phyloP scores from a whole-genome alignment of 1,284 basidiomycete genomes.

The Sparassis latifolia region DNA sequence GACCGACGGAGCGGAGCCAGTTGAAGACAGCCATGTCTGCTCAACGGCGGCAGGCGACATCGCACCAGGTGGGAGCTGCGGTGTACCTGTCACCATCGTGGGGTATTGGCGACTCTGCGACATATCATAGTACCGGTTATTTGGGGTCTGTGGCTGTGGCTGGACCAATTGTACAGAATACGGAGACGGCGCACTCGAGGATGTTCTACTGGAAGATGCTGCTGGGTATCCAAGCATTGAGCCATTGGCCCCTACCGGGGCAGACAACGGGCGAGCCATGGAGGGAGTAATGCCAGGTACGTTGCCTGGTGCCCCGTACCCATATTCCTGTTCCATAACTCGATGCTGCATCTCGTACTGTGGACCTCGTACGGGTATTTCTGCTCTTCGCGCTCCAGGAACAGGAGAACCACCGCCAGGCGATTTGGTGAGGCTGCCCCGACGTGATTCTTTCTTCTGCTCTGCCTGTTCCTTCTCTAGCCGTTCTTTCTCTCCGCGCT shows the following conservation, averaged over 20 bases:
- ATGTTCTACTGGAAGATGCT: constrained; percentile 4
- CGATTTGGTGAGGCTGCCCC: constrained; percentile 40
- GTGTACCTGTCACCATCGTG: constrained; percentile 11
- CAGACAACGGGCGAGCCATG: constrained; percentile 5
- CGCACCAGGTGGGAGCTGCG: constrained; percentile 51
- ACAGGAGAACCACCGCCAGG: constrained; percentile 48
- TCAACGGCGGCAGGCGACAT: constrained; percentile 43
- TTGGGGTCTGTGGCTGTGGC: constrained; percentile 27
- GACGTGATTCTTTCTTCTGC: constrained; percentile 40
- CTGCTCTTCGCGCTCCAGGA: constrained; percentile 60
- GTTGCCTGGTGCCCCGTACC: constrained; percentile 7
- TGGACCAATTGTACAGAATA: constrained; percentile 26
- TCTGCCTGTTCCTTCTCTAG: constrained; percentile 35
- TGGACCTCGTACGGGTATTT: constrained; percentile 82
- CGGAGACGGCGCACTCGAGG: constrained; percentile 13
- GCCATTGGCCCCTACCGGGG: constrained; percentile 13
- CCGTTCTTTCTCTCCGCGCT: constrained; percentile 39
- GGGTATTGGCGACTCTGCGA: constrained; percentile 26
- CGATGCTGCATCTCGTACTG: constrained; percentile 92
- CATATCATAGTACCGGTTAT: constrained; percentile 29
- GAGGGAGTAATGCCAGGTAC: constrained; percentile 2
- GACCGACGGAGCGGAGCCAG: constrained; percentile 8
- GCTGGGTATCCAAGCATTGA: constrained; percentile 6
- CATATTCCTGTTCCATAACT: constrained; percentile 84
- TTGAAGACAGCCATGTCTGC: constrained; percentile 24